Conservation (phyloP, 106 monocot genomes). For the Alisma plantagoaquatica region DNA sequence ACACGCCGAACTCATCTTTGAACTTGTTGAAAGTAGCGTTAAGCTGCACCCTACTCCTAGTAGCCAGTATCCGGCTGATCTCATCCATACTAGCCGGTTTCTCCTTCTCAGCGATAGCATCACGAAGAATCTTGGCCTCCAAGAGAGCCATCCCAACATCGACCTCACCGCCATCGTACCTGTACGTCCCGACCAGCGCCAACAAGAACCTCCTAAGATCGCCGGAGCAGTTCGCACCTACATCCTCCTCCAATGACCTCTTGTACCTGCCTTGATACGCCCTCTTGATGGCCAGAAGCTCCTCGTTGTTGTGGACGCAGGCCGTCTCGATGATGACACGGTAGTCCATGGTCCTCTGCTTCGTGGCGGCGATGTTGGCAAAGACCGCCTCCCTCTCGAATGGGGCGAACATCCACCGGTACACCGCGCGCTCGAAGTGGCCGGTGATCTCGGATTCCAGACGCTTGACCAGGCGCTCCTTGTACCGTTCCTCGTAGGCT, state of each 20-base stretch:
- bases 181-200: conserved; percentile 42
- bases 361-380: conserved; percentile 36
- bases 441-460: conserved; percentile 87
- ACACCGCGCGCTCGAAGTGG: conserved; percentile 61
- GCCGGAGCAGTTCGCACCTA: conserved; percentile 17
- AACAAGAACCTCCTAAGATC: conserved; percentile 38
- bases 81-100: conserved; percentile 62
- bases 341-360: conserved; percentile 33
- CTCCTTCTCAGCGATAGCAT: conserved; percentile 55
- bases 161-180: conserved; percentile 72
- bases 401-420: conserved; percentile 55
- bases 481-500: conserved; percentile 63
- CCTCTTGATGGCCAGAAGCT: conserved; percentile 26
- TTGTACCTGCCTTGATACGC: conserved; percentile 65
- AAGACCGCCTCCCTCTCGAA: conserved; percentile 55
- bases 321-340: conserved; percentile 52
- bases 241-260: conserved; percentile 75
- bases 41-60: conserved; percentile 81
- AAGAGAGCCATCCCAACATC: conserved; percentile 51
- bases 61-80: conserved; percentile 60
- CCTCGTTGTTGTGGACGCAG: conserved; percentile 19
- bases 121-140: conserved; percentile 81
- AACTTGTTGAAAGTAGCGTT: conserved; percentile 67
- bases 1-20: conserved; percentile 52
- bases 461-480: conserved; percentile 64